These are phyloP conservation scores for Lupinus albus DNA, from an alignment of 306 rosid genomes.

Conservation along the genomic window DNA sequence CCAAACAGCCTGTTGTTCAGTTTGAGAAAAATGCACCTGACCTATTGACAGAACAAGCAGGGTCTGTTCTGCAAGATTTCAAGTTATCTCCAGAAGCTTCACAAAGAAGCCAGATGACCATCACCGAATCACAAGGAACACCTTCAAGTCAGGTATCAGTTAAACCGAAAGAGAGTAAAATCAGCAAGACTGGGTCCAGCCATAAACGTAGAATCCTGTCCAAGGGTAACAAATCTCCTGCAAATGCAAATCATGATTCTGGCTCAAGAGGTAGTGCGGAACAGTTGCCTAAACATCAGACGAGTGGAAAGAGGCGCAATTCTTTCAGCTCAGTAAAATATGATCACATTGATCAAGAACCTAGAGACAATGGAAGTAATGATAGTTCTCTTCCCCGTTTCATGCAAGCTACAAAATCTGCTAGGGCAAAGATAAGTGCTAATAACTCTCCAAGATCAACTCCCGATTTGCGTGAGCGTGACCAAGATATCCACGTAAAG, in stretches of 20 bases:
- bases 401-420: constrained; percentile 98
- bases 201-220: constrained; percentile 51
- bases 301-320: constrained; percentile 64
- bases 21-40: constrained; percentile 51
- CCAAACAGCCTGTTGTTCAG: constrained; percentile 43
- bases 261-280: constrained; percentile 63
- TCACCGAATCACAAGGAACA: constrained; percentile 85
- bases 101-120: constrained; percentile 70
- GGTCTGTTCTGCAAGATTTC: constrained; percentile 46
- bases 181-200: constrained; percentile 56
- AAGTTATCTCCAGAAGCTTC: constrained; percentile 71
- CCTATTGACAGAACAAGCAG: constrained; percentile 45
- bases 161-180: constrained; percentile 53
- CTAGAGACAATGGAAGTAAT: constrained; percentile 59
- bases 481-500: constrained; percentile 64
- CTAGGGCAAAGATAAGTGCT: constrained; percentile 84
- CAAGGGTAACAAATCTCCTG: constrained; percentile 65
- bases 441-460: constrained; percentile 84
- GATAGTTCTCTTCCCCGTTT: constrained; percentile 74
- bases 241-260: constrained; percentile 60
- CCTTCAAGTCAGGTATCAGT: constrained; percentile 87
- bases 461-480: constrained; percentile 81
- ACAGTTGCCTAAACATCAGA: constrained; percentile 64
- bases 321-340: constrained; percentile 71
- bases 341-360: constrained; percentile 68